Base-by-base conservation (phyloP, 345 rosid species). In the Noccaea caerulescens region DNA sequence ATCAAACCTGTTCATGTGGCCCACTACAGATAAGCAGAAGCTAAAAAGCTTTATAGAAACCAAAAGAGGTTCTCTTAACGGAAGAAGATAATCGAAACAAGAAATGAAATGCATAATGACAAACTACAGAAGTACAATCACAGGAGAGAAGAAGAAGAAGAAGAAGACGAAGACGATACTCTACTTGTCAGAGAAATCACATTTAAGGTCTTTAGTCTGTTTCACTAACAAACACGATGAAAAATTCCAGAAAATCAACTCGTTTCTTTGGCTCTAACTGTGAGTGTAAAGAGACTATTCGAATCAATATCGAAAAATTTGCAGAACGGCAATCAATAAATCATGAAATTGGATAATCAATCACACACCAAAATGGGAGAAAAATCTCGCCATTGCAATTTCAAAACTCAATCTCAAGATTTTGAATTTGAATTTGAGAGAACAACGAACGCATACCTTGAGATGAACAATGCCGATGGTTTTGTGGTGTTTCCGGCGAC, bases 1-100 rank as follows among this genome's bases (percentile, higher is more conserved):
- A 51, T 37, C 32, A 65, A 82, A 88, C 88, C 88, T 86, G 96
- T 81, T 85, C 85, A 83, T 86, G 88, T 90, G 98, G 88, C 98
- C 97, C 91, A 90, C 93, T 84, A 76, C n/a, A 77, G 80, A 82
- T 78, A 73, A 84, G 85, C 95, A 81, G 54, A 73, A 82, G 84
- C 88, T 88, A 79, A 72, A 83, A 80, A 73, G 62, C 83, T 45
- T 43, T 76, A 84, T 59, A 68, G 68, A 80, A 62, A 53, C 12
- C 36, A 63, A 53, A 72, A 72, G 46, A 68, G 38, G 10, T 34
- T 45, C 66, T 68, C 71, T 30, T 56, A 55, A 69, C 66, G 52
- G 66, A 71, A 61, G 63, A 39, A n/a, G 53, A 74, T 74, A 67
- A 66, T 55, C 33, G 11, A 64, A 63, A 72, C 58, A 51, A 60